Conservation (phyloP, 2,329 filamentous ascomycete species). For the Alternaria novae-zelandiae region DNA sequence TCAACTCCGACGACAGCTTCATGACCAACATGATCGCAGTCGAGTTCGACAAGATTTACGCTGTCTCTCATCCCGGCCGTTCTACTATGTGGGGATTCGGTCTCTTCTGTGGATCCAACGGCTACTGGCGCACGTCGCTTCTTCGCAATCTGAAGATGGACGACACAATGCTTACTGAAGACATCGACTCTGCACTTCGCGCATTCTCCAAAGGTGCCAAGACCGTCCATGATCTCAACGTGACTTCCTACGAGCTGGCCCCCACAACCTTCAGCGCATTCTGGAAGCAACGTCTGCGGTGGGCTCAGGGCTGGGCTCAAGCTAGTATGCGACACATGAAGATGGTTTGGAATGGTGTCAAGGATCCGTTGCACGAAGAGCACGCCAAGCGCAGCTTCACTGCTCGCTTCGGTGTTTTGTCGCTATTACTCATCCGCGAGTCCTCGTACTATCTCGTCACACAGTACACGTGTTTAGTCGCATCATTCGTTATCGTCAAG, state of each 20-base stretch:
- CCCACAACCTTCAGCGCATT: constrained; percentile 54
- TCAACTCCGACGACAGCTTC: constrained; percentile 54
- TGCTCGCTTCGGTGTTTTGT: constrained; percentile 54
- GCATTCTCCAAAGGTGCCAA: constrained; percentile 53
- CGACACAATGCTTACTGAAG: constrained; percentile 58
- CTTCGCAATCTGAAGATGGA: constrained; percentile 58
- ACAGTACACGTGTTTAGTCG: constrained; percentile 56
- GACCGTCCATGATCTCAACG: constrained; percentile 57
- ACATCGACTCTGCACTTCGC: constrained; percentile 58
- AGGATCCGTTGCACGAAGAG: constrained; percentile 33
- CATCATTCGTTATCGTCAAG: constrained; percentile 54
- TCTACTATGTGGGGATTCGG: constrained; percentile 57
- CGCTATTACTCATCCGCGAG: constrained; percentile 55
- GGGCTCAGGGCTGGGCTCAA: constrained; percentile 60
- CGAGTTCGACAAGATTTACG: constrained; percentile 61
- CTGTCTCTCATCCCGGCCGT: constrained; percentile 58
- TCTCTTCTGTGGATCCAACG: constrained; percentile 58
- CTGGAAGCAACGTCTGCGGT: constrained; percentile 59
- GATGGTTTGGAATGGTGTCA: constrained; percentile 52
- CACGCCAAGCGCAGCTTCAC: constrained; percentile 44
- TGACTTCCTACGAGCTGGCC: constrained; percentile 57
- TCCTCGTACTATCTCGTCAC: constrained; percentile 58
- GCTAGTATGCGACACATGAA: constrained; percentile 53
- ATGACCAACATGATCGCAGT: constrained; percentile 57
- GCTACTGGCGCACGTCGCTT: constrained; percentile 56